Conservation (phyloP, 2,329 filamentous ascomycete genomes). For the Ophiostoma ulmi region DNA sequence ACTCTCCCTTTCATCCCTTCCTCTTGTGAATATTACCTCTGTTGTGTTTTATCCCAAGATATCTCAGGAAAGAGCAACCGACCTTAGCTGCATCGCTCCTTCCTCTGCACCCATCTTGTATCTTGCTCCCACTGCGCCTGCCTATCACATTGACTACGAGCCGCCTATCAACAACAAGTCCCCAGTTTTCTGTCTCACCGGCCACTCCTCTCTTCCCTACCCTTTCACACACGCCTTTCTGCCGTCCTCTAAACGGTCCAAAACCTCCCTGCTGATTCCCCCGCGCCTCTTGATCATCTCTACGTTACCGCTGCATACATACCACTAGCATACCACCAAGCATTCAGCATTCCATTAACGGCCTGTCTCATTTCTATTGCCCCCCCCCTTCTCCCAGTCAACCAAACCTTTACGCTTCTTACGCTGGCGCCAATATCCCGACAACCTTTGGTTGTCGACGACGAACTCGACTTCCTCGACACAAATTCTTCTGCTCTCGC, state of each 20-base stretch:
- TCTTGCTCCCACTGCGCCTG: no score
- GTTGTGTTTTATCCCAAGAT: not conserved
- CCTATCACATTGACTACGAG: not conserved
- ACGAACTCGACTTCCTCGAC: conserved; percentile 24
- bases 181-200: conserved; percentile 6
- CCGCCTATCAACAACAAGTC: conserved; percentile 2
- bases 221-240: not conserved
- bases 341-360: not conserved
- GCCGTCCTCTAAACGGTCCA: not conserved
- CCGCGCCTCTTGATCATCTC: not conserved
- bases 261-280: not conserved
- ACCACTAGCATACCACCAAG: not conserved
- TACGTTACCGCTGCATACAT: not conserved
- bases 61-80: not conserved
- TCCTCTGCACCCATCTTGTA: not conserved
- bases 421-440: conserved; percentile 28
- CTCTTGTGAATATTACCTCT: not conserved
- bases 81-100: not conserved
- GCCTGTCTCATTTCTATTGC: conserved; percentile 6
- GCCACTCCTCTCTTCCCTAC: not conserved
- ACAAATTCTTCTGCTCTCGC: conserved; percentile 22
- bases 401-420: conserved; percentile 9
- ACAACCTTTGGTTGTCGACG: conserved; percentile 25
- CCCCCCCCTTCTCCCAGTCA: not conserved
- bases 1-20: not conserved